Conservation (phyloP, 2,329 filamentous ascomycete species). For the Aspergillus texensis region DNA sequence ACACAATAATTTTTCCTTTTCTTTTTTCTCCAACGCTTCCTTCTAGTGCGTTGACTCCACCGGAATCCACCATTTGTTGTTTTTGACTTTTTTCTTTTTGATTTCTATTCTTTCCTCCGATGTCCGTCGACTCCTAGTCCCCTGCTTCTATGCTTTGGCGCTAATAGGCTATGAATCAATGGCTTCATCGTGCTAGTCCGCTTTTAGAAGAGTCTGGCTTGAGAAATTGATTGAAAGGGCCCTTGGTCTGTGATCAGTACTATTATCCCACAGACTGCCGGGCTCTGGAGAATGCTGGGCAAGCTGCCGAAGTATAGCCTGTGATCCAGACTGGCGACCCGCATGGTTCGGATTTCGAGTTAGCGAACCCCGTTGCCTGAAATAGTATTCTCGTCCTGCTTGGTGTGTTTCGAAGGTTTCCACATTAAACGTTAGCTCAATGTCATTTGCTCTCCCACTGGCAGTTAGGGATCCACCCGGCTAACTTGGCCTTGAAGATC, state of each 20-base stretch:
- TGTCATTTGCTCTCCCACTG: slow-evolving; percentile 19
- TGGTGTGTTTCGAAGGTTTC: slow-evolving; percentile 26
- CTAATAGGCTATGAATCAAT: slow-evolving; percentile 2
- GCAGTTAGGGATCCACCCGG: slow-evolving; percentile 24
- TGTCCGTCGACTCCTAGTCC: neutral
- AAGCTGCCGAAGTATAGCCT: slow-evolving; percentile 4
- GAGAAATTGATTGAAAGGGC: neutral
- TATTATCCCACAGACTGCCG: slow-evolving; percentile 6
- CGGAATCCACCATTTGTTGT: slow-evolving; percentile 2
- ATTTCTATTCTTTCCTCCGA: neutral
- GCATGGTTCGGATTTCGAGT: slow-evolving; percentile 18
- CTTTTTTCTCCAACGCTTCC: slow-evolving; percentile 1
- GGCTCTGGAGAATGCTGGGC: slow-evolving; percentile 2
- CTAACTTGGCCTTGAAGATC: slow-evolving; percentile 26
- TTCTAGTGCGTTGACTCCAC: slow-evolving; percentile 7
- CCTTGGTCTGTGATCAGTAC: slow-evolving; percentile 1
- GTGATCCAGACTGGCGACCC: slow-evolving; percentile 9
- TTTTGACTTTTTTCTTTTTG: neutral
- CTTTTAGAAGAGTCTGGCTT: neutral
- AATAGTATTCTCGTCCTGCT: slow-evolving; percentile 25
- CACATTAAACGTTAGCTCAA: slow-evolving; percentile 21
- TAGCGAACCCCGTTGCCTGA: slow-evolving; percentile 23
- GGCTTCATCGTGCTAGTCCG: neutral
- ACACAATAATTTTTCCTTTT: neutral
- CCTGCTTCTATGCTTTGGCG: neutral